phyloP scores from a whole-genome alignment of 495 filamentous ascomycete species.

The Talaromyces borbonicus region DNA sequence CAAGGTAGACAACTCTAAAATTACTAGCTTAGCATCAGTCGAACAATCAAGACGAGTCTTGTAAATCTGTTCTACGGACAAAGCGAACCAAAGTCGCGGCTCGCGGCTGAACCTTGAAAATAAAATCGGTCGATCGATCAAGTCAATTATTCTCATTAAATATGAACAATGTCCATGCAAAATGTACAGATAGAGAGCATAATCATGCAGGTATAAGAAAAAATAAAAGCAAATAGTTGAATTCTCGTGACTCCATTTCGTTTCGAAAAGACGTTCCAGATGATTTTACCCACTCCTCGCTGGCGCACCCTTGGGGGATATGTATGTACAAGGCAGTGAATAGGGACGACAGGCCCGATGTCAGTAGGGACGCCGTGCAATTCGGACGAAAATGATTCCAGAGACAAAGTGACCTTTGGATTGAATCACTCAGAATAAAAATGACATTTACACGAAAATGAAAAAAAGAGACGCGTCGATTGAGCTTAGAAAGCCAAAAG shows the following conservation, averaged over 20 bases:
- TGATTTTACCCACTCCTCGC: neutral
- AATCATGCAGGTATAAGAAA: too few species aligned
- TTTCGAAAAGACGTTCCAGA: neutral
- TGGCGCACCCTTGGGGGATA: neutral
- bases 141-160: too few species aligned
- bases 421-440: neutral
- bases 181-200: too few species aligned
- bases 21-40: too few species aligned
- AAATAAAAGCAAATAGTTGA: neutral
- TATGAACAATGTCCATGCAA: too few species aligned
- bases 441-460: neutral
- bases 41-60: too few species aligned
- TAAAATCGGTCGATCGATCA: too few species aligned
- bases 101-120: too few species aligned
- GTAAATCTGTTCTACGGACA: too few species aligned
- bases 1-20: too few species aligned
- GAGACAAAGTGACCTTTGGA: neutral
- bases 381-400: neutral
- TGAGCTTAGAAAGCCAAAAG: constrained; percentile 38
- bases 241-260: constrained; percentile 3
- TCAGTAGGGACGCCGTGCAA: neutral
- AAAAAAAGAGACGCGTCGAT: constrained; percentile 7
- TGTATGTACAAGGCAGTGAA: neutral
- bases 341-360: too few species aligned
- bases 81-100: too few species aligned